Evolutionary conservation across 1,284 basidiomycete genomes (phyloP).

Genomic region (Boletus sp.): DNA sequence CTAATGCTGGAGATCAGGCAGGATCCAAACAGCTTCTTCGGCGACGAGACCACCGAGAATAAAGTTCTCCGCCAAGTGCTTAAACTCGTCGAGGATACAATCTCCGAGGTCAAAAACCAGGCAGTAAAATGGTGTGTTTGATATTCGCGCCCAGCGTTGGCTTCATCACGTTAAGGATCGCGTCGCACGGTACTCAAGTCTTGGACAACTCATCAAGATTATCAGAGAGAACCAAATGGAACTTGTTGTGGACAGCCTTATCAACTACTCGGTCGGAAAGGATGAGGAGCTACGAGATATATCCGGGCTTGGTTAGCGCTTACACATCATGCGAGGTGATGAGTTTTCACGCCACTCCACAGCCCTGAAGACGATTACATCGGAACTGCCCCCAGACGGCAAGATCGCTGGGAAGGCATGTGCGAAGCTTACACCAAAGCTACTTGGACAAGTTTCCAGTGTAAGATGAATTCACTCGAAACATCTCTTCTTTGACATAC

Average conservation of each 20-base stretch:
- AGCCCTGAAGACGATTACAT: conserved; percentile 95
- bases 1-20: conserved; percentile 82
- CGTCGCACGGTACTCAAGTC: conserved; percentile 41
- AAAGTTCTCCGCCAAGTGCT: conserved; percentile 81
- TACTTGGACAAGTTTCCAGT: conserved; percentile 74
- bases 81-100: conserved; percentile 85
- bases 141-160: neutral
- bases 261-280: conserved; percentile 79
- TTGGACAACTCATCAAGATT: conserved; percentile 86
- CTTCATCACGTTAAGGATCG: conserved; percentile 7
- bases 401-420: conserved; percentile 79
- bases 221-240: conserved; percentile 82
- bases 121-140: conserved; percentile 84
- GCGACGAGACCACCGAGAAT: conserved; percentile 81
- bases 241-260: conserved; percentile 82
- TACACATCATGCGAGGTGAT: neutral
- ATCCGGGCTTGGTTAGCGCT: conserved; percentile 77
- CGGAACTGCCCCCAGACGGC: conserved; percentile 81
- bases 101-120: conserved; percentile 98
- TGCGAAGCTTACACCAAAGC: conserved; percentile 81
- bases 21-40: conserved; percentile 64
- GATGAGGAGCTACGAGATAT: conserved; percentile 94
- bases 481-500: conserved; percentile 13
- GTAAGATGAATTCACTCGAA: conserved; percentile 42
- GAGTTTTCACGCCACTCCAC: conserved; percentile 9